Evolutionary conservation across 2,329 filamentous ascomycete genomes (phyloP).

Genomic region (Furcasterigmium sp.): DNA sequence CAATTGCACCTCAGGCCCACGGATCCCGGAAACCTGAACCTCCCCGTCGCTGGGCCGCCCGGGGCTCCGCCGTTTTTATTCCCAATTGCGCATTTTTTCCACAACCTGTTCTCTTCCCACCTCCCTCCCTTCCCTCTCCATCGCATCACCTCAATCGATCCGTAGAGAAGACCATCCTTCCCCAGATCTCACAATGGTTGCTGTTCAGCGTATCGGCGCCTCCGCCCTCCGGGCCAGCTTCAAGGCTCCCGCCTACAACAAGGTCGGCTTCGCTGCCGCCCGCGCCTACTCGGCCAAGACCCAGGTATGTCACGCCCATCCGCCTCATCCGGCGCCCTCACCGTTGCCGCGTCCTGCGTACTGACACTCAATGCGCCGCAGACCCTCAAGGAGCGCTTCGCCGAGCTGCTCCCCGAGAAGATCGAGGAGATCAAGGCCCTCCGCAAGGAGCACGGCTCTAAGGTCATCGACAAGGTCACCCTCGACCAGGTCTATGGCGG

Average conservation of each 20-base stretch:
- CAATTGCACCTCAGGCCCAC: too few species aligned
- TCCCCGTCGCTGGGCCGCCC: background rate
- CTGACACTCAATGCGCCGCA: too few species aligned
- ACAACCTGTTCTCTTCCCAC: slow-evolving; percentile 19
- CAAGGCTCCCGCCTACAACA: slow-evolving; percentile 60
- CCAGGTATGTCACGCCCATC: slow-evolving; percentile 67
- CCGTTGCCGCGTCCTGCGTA: slow-evolving; percentile 8
- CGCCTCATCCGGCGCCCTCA: slow-evolving; percentile 13
- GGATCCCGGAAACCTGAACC: too few species aligned
- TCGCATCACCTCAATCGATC: slow-evolving; percentile 12
- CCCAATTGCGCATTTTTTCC: slow-evolving; percentile 15
- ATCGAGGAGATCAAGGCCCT: slow-evolving; percentile 99
- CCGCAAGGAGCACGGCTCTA: slow-evolving; percentile 91
- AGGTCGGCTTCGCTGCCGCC: slow-evolving; percentile 73
- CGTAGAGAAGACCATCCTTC: slow-evolving; percentile 9
- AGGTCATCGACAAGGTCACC: slow-evolving; percentile 94
- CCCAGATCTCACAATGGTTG: slow-evolving; percentile 61
- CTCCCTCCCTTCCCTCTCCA: slow-evolving; percentile 20
- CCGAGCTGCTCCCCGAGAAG: slow-evolving; percentile 90
- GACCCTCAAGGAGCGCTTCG: slow-evolving; percentile 98
- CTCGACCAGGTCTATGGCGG: slow-evolving; percentile 99
- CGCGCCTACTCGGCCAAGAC: slow-evolving; percentile 93
- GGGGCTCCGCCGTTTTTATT: slow-evolving; percentile 13
- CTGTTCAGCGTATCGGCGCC: slow-evolving; percentile 75
- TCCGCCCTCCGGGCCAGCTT: slow-evolving; percentile 76